Evolutionary conservation across 805 yeast species (phyloP).

Genomic region (Debaryomyces maramus): DNA sequence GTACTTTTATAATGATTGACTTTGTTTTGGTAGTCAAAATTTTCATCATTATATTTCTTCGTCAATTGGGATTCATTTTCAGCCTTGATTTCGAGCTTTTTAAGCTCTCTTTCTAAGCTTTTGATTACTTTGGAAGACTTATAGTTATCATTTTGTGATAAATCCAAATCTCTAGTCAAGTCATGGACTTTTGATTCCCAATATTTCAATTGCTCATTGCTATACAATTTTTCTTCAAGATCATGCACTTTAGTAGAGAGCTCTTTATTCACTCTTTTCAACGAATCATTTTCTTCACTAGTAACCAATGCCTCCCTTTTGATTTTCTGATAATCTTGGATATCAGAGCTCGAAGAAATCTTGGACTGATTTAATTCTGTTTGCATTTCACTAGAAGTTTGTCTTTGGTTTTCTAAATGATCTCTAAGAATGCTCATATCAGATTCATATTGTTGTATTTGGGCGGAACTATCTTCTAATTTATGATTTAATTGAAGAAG

Average conservation of each 20-base stretch:
- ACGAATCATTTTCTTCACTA: slow-evolving; percentile 65
- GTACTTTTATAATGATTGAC: slow-evolving; percentile 42
- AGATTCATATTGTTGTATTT: slow-evolving; percentile 26
- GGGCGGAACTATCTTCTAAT: slow-evolving; percentile 24
- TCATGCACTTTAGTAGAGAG: slow-evolving; percentile 46
- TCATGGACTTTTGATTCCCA: slow-evolving; percentile 60
- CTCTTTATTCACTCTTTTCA: slow-evolving; percentile 55
- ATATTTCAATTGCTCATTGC: slow-evolving; percentile 54
- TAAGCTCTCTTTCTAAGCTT: slow-evolving; percentile 51
- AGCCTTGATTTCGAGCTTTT: slow-evolving; percentile 52
- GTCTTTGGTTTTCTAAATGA: slow-evolving; percentile 34
- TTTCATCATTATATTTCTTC: slow-evolving; percentile 58
- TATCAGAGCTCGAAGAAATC: slow-evolving; percentile 27
- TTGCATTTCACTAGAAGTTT: slow-evolving; percentile 32
- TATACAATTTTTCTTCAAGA: slow-evolving; percentile 49
- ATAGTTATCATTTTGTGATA: slow-evolving; percentile 47
- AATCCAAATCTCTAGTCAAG: slow-evolving; percentile 51
- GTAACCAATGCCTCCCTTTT: slow-evolving; percentile 56
- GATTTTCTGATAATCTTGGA: slow-evolving; percentile 34
- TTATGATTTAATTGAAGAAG: slow-evolving; percentile 25
- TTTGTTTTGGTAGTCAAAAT: slow-evolving; percentile 53
- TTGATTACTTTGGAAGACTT: slow-evolving; percentile 54
- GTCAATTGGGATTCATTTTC: slow-evolving; percentile 52
- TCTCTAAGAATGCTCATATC: slow-evolving; percentile 32
- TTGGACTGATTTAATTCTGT: slow-evolving; percentile 36